Evolutionary conservation across 768 basidiomycete species (phyloP), one percentile per base, ranked within the genome.

Genomic region (Rhizopogon rudus): DNA sequence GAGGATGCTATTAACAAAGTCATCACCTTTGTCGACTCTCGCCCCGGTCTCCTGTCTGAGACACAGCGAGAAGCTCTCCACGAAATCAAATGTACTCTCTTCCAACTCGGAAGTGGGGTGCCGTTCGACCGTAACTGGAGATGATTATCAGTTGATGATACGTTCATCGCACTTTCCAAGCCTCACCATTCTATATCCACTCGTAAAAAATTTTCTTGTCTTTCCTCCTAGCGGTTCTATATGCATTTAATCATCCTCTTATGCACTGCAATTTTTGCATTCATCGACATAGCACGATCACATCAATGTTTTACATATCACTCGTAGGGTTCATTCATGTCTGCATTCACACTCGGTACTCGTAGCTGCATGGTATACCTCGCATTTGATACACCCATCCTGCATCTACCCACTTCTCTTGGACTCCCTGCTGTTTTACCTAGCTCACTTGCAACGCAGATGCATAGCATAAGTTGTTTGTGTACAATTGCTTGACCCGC

Each of bases 1-100:
- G 79, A 85, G 49, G 75, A 76, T 9, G 78, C 82, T 25, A 66
- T 86, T 51, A 76, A 81, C 64, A 80, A 71, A 58, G 71, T 87
- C 54, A 74, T 86, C 58, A 43, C 69, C 12, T 87, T 77, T 57
- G 65, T 85, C 57, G 80, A 84, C 64, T 67, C 72, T 33, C 73
- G 71, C 46, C 65, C 65, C 8, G 44, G 61, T 20, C 57, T 73
- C 6, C 55, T 76, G 58, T 66, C 63, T 40, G 49, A 53, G 7
- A 68, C 63, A 50, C 78, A 78, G 60, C 75, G 75, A 44, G 66
- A 66, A 49, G 65, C 64, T 28, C 78, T 86, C 42, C 58, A 66
- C 17, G 71, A 75, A 45, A 72, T 85, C 61, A 83, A 82, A 67
- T 72, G 67, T 51, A 77, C 76, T 17, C 71, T 86, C 54, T 83